Conservation (phyloP, 345 rosid genomes). For the Limnanthes douglasii region DNA sequence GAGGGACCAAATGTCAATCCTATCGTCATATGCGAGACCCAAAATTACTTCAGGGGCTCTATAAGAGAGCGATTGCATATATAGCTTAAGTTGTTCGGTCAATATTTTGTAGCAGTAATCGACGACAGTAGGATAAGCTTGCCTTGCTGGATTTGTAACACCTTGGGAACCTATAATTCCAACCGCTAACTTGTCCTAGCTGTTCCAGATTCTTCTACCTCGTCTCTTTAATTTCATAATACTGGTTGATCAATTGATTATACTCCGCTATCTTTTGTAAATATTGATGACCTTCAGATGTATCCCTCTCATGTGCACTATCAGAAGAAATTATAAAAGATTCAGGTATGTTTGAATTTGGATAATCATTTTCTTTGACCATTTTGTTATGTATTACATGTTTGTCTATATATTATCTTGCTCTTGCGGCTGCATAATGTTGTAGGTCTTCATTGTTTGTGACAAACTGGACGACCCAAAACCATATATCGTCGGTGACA, state of each 20-base stretch:
- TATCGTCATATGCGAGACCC: slow-evolving; percentile 79
- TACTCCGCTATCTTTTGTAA: slow-evolving; percentile 21
- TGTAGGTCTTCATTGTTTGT: no score
- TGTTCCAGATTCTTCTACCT: slow-evolving; percentile 29
- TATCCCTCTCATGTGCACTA: slow-evolving; percentile 6
- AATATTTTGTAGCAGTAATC: slow-evolving; percentile 32
- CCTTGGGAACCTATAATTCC: slow-evolving; percentile 12
- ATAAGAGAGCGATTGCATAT: slow-evolving; percentile 91
- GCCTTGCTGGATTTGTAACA: slow-evolving; percentile 10
- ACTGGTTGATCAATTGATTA: slow-evolving; percentile 29
- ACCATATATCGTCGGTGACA: no score
- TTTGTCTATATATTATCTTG: no score
- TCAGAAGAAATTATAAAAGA: slow-evolving; percentile 9
- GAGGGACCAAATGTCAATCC: slow-evolving; percentile 91
- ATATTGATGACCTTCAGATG: slow-evolving; percentile 5
- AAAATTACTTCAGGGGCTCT: slow-evolving; percentile 97
- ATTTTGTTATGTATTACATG: no score
- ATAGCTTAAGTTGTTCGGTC: slow-evolving; percentile 63
- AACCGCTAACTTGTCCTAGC: slow-evolving; percentile 26
- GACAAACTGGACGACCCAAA: no score
- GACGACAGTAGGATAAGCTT: slow-evolving; percentile 10
- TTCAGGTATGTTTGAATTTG: slow-evolving; percentile 7
- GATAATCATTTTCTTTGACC: slow-evolving; percentile 9
- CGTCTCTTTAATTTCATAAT: slow-evolving; percentile 49
- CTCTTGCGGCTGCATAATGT: no score